These are phyloP conservation scores for Arthrobotrys conoides DNA, from an alignment of 2,329 filamentous ascomycete species.

Conservation along the genomic window DNA sequence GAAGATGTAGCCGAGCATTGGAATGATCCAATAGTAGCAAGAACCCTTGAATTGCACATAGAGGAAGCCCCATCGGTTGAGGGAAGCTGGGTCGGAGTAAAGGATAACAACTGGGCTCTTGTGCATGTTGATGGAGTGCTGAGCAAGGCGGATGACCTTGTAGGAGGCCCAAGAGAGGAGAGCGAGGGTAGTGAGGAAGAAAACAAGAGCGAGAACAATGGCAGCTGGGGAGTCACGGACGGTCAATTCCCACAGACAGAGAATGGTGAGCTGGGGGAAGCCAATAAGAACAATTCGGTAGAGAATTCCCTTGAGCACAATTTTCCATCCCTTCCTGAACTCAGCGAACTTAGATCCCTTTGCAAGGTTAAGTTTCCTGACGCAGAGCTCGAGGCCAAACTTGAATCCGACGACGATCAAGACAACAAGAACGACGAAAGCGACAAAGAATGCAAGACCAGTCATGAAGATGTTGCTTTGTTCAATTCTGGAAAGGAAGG, in stretches of 20 bases:
- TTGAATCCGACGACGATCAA: constrained; percentile 84
- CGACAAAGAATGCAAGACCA: constrained; percentile 86
- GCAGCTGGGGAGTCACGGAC: constrained; percentile 86
- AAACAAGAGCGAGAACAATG: constrained; percentile 88
- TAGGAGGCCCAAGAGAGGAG: constrained; percentile 87
- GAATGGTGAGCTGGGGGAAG: constrained; percentile 89
- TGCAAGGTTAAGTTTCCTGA: constrained; percentile 79
- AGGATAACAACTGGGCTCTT: constrained; percentile 97
- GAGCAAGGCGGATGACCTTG: constrained; percentile 91
- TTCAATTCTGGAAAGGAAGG: constrained; percentile 87
- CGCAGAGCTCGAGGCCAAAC: constrained; percentile 80
- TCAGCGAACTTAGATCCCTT: constrained; percentile 88
- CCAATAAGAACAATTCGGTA: constrained; percentile 91
- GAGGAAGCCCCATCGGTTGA: constrained; percentile 98
- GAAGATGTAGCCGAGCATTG: constrained; percentile 82
- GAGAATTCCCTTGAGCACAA: constrained; percentile 91
- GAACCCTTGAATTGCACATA: constrained; percentile 97
- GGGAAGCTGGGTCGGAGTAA: constrained; percentile 91
- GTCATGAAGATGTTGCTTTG: constrained; percentile 94
- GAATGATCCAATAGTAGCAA: constrained; percentile 94
- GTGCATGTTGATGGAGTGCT: constrained; percentile 89
- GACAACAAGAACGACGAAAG: constrained; percentile 83
- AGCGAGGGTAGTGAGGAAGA: constrained; percentile 83
- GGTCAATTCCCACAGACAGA: constrained; percentile 95
- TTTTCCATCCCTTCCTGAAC: constrained; percentile 94